phyloP scores from a whole-genome alignment of 1,284 basidiomycete genomes.

The Ustilago lituana region DNA sequence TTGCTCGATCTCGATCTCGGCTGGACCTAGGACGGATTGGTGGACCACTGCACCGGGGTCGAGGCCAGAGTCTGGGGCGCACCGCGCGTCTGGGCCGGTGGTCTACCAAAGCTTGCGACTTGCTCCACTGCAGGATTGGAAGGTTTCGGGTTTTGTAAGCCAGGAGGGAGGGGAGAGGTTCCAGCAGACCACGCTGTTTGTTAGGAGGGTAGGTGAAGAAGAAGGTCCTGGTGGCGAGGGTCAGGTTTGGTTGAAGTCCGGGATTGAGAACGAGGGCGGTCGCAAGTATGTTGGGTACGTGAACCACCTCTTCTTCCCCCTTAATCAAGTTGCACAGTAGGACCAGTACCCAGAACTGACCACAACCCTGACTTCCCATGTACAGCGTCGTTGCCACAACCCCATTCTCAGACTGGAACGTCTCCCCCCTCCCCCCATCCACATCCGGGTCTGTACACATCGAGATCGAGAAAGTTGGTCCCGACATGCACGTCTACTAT shows the following conservation, averaged over 20 bases:
- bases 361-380: not conserved
- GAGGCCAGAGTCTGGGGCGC: constrained; percentile 28
- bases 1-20: constrained; percentile 7
- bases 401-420: constrained; percentile 43
- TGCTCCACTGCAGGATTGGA: not conserved
- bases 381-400: constrained; percentile 23
- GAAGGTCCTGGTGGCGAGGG: not conserved
- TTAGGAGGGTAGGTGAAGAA: not conserved
- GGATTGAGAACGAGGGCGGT: constrained; percentile 33
- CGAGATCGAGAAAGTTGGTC: constrained; percentile 32
- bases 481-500: constrained; percentile 38
- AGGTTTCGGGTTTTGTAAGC: constrained; percentile 7
- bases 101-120: constrained; percentile 7
- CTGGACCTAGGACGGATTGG: constrained; percentile 28
- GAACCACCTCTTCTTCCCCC: not conserved
- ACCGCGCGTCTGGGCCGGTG: constrained; percentile 26
- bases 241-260: constrained; percentile 31
- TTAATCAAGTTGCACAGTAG: too few relatives aligned
- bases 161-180: constrained; percentile 29
- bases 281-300: constrained; percentile 32
- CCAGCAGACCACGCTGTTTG: constrained; percentile 40
- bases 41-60: constrained; percentile 33
- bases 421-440: constrained; percentile 11
- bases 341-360: too few relatives aligned
- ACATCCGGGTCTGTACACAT: constrained; percentile 6